Conservation (phyloP, 139 green algal genomes). For the Tetradesmus obliquus region DNA sequence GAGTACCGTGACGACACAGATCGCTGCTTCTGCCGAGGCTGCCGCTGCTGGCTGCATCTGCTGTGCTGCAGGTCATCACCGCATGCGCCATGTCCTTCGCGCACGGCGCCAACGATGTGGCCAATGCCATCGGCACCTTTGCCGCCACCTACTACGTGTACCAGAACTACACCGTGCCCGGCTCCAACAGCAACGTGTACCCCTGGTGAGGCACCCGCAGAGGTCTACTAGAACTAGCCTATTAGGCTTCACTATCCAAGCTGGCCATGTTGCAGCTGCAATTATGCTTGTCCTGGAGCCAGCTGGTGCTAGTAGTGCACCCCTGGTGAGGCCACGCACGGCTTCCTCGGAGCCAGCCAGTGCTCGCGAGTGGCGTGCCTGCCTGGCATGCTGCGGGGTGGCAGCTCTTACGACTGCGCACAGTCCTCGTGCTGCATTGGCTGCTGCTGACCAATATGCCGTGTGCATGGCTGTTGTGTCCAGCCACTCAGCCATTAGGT, state of each 20-base stretch:
- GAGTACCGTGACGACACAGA: not conserved
- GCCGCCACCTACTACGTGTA: not conserved
- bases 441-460: too few relatives aligned
- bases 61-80: slow-evolving; percentile 81
- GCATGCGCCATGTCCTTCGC: slow-evolving; percentile 85
- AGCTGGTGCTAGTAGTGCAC: not conserved
- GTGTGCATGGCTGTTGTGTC: too few relatives aligned
- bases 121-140: slow-evolving; percentile 72
- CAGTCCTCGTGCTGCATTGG: too few relatives aligned
- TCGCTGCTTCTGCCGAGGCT: not conserved
- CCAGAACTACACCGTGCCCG: not conserved
- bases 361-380: too few relatives aligned
- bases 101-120: slow-evolving; percentile 88
- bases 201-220: not conserved
- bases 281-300: not conserved
- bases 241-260: too few relatives aligned
- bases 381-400: too few relatives aligned
- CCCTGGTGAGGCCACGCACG: too few relatives aligned
- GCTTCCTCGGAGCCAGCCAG: too few relatives aligned
- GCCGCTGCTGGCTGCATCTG: slow-evolving; percentile 53
- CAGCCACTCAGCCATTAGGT: too few relatives aligned
- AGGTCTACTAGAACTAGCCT: too few relatives aligned
- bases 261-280: not conserved
- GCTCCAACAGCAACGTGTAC: not conserved
- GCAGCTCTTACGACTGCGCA: too few relatives aligned